These are phyloP conservation scores for Leishmania tarentolae DNA, from an alignment of 208 protist genomes.

Conservation along the genomic window DNA sequence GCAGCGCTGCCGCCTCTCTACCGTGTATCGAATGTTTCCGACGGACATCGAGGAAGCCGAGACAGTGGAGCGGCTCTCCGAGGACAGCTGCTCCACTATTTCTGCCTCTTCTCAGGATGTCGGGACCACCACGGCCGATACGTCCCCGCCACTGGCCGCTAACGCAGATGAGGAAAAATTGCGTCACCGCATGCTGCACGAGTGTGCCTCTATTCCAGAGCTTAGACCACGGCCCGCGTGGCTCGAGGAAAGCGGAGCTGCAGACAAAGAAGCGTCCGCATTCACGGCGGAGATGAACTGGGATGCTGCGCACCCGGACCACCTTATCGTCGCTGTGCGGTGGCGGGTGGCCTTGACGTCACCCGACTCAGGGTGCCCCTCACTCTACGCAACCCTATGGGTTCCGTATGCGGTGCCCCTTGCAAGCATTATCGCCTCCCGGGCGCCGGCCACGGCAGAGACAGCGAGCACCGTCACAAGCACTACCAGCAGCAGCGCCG, in stretches of 20 bases:
- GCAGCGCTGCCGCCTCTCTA: background rate
- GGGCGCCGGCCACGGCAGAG: background rate
- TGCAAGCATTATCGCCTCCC: background rate
- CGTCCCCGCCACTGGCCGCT: background rate
- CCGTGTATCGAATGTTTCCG: conserved; percentile 1
- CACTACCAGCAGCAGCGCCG: conserved; percentile 1
- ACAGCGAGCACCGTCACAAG: conserved; percentile 2
- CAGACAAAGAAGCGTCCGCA: background rate
- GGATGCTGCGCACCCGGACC: conserved; percentile 4
- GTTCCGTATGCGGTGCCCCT: conserved; percentile 16
- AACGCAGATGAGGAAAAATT: conserved; percentile 11
- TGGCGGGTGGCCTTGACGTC: conserved; percentile 8
- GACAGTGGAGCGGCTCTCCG: conserved; percentile 21
- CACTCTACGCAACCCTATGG: conserved; percentile 17
- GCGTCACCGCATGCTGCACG: conserved; percentile 13
- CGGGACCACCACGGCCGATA: background rate
- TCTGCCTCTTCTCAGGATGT: background rate
- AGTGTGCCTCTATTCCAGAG: conserved; percentile 2
- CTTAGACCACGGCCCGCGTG: conserved; percentile 5
- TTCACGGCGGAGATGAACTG: background rate
- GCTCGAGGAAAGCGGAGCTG: background rate
- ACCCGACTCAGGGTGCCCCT: background rate
- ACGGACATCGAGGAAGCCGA: conserved; percentile 17
- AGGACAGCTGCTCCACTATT: conserved; percentile 33
- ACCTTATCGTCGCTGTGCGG: conserved; percentile 10